Base-by-base conservation (phyloP, 192 early-diverging fungal genomes). In the Rhizophagus prolifer region DNA sequence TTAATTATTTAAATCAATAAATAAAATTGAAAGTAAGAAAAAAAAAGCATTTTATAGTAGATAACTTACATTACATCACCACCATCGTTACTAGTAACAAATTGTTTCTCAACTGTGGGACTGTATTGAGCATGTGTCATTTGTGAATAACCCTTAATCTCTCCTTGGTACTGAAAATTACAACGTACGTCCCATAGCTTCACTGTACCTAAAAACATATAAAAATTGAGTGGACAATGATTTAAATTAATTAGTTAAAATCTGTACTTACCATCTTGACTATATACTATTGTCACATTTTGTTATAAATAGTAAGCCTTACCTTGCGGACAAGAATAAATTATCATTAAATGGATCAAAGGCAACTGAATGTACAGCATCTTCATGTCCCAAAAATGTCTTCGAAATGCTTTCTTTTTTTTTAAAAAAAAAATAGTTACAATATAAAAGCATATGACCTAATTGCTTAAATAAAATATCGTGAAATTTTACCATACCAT, bases 331-430 rank as follows among this genome's bases (percentile, higher is more conserved):
- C 26, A 62, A 62, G 13, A 62, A 62, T 26, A 62, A 26, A 62
- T 62, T 23, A 26, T 62, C 61, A 14, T 62, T 62, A 26, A 62
- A 62, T 23, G 61, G 61, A 62, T 62, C 61, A 62, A 62, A 62
- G 12, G 26, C 61, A 14, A 62, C 13, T 14, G 61, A 62, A 21
- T 62, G 61, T 10, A 62, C 61, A 12, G 61, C 61, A 26, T 62
- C 61, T 62, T 26, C 10, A 62, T 62, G 61, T 62, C 23, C n/a
- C 10, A 25, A 12, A 28, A 62, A 62, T 62, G 25, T 62, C n/a
- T 12, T 19, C 10, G n/a, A 13, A 3, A 26, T 13, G 50, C 50
- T 54, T 54, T 54, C 50, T 62, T 23, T 62, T 21, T 21, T 26
- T 14, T 26, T 61, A 19, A 26, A 61, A 61, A 61, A 26, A 10